These are phyloP conservation scores for Lagerstroemia speciosa DNA, from an alignment of 345 rosid species.

Conservation along the genomic window DNA sequence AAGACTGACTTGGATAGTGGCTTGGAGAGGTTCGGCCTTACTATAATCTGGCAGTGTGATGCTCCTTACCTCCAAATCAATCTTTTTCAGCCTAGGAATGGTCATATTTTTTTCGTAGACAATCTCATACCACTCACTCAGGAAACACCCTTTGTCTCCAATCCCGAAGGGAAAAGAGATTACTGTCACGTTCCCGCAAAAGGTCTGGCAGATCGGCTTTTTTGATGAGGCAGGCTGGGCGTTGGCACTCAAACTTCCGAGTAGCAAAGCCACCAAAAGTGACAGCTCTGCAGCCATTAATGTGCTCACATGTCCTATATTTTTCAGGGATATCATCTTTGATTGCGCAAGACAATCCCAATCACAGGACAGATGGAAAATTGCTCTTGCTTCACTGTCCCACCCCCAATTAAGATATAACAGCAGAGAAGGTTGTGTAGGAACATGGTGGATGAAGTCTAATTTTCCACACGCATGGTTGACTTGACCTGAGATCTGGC, in stretches of 20 bases:
- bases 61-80: background rate
- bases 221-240: background rate
- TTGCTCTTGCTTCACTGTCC: too few relatives aligned
- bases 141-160: background rate
- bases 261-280: too few relatives aligned
- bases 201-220: background rate
- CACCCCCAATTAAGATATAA: too few relatives aligned
- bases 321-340: too few relatives aligned
- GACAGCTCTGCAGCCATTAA: too few relatives aligned
- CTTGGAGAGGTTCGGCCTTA: background rate
- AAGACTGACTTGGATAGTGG: background rate
- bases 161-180: background rate
- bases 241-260: background rate
- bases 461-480: too few relatives aligned
- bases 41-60: background rate
- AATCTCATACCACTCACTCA: slow-evolving; percentile 5
- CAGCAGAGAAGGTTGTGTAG: too few relatives aligned
- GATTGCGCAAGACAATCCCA: too few relatives aligned
- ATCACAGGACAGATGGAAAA: too few relatives aligned
- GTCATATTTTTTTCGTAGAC: background rate
- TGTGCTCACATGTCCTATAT: too few relatives aligned
- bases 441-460: too few relatives aligned
- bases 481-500: background rate
- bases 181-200: background rate
- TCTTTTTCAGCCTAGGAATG: background rate